Conservation (phyloP, 176 grass and related monocot species). For the Alloteropsis semialata region DNA sequence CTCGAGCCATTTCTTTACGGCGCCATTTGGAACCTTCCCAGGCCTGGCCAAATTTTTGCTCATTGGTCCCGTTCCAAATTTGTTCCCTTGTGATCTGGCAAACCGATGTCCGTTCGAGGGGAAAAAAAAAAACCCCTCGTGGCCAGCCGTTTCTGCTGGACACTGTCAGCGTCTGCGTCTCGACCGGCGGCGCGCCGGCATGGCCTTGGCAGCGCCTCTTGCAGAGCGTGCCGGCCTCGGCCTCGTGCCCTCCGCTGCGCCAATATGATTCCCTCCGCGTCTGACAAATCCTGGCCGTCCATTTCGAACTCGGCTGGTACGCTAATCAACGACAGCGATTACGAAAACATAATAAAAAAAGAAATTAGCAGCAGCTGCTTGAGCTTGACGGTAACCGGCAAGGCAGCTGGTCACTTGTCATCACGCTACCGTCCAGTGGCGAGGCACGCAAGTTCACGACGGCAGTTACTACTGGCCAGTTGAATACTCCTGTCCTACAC, state of each 20-base stretch:
- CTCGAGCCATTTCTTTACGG: neutral
- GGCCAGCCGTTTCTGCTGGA: neutral
- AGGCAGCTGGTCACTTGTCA: neutral
- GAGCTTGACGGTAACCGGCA: neutral
- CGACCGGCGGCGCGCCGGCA: neutral
- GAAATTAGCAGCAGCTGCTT: neutral
- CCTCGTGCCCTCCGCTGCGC: neutral
- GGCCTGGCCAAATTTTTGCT: neutral
- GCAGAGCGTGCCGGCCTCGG: neutral
- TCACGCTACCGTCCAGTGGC: too few species aligned
- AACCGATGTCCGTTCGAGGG: neutral
- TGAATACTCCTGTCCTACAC: too few species aligned
- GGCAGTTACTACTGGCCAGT: neutral
- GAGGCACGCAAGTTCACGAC: neutral
- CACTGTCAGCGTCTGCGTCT: neutral
- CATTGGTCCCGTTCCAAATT: neutral
- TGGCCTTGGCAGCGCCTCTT: too few species aligned
- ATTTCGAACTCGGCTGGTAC: neutral
- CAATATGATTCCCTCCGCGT: too few species aligned
- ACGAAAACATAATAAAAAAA: neutral
- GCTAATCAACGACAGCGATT: too few species aligned
- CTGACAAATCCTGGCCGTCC: neutral
- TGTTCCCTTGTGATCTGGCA: neutral
- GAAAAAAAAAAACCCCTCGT: neutral
- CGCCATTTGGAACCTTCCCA: constrained; percentile 4